Percentiles rank a stretch among this genome's conserved stretches.
Evolutionary conservation across 352 stramenopile species (phyloP).

Genomic region (Phytophthora palmivora): DNA sequence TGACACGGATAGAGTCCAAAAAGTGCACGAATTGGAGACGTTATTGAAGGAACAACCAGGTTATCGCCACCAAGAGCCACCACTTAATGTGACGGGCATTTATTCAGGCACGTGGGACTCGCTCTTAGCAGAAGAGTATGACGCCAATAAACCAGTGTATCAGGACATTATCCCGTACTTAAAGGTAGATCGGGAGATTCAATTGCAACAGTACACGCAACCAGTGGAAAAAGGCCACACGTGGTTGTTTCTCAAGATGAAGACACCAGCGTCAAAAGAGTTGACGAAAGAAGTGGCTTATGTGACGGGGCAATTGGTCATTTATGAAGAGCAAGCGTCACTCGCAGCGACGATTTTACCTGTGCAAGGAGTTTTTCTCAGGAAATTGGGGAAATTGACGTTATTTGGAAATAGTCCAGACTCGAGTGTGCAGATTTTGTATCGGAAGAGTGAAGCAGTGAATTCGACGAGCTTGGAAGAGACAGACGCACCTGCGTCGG

Average conservation of each 20-base stretch:
- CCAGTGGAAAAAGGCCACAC: conserved; percentile 74
- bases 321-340: conserved; percentile 84
- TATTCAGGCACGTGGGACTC: conserved; percentile 82
- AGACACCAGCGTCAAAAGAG: conserved; percentile 71
- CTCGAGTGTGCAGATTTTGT: conserved; percentile 80
- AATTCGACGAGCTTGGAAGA: conserved; percentile 32
- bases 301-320: conserved; percentile 81
- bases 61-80: conserved; percentile 48
- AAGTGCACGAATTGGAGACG: conserved; percentile 58
- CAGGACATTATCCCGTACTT: conserved; percentile 81
- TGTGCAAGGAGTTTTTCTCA: conserved; percentile 84
- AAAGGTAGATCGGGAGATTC: conserved; percentile 75
- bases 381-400: conserved; percentile 73
- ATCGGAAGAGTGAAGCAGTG: conserved; percentile 40
- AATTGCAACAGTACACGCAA: conserved; percentile 81
- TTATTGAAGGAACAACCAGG: conserved; percentile 53
- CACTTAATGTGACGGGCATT: conserved; percentile 80
- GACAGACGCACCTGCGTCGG: conserved; percentile 11
- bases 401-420: conserved; percentile 87
- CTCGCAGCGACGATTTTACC: conserved; percentile 82
- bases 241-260: conserved; percentile 88
- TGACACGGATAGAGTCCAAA: conserved; percentile 61
- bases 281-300: conserved; percentile 76
- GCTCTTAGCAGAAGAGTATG: conserved; percentile 61
- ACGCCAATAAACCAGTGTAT: conserved; percentile 62